phyloP scores from a whole-genome alignment of 2,329 filamentous ascomycete species.

The Hypoxylon sp. region DNA sequence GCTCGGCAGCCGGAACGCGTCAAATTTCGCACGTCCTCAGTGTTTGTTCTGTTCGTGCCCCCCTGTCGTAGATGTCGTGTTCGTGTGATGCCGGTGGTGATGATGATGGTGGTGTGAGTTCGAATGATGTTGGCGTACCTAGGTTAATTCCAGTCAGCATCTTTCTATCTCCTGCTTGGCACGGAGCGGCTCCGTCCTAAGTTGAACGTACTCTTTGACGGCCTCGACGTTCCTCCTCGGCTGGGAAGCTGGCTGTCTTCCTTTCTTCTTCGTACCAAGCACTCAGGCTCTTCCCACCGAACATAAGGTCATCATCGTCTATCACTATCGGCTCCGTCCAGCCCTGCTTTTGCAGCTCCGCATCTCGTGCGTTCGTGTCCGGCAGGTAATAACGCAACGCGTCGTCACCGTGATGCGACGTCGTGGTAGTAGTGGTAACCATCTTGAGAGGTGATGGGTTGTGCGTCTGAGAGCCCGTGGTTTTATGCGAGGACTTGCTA shows the following conservation, averaged over 20 bases:
- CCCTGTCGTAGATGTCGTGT: constrained; percentile 36
- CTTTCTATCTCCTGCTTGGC: not conserved
- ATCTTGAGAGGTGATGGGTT: constrained; percentile 52
- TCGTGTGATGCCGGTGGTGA: constrained; percentile 38
- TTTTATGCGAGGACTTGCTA: constrained; percentile 32
- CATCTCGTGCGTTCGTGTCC: constrained; percentile 40
- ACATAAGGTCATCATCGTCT: constrained; percentile 71
- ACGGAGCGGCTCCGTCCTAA: not conserved
- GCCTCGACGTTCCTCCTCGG: constrained; percentile 56
- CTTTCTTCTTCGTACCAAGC: constrained; percentile 71
- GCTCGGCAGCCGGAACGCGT: constrained; percentile 21
- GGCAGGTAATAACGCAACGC: constrained; percentile 49
- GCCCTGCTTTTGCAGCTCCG: constrained; percentile 45
- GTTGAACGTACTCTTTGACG: constrained; percentile 53
- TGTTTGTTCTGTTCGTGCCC: constrained; percentile 45
- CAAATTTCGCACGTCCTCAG: not conserved
- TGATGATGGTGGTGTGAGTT: constrained; percentile 37
- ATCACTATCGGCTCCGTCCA: constrained; percentile 69
- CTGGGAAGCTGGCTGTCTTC: constrained; percentile 57
- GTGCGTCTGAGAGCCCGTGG: constrained; percentile 41
- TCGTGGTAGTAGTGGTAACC: constrained; percentile 48
- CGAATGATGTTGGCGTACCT: constrained; percentile 44
- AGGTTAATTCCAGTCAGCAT: constrained; percentile 24
- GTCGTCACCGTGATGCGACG: constrained; percentile 45
- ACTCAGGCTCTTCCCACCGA: constrained; percentile 69